phyloP scores from a whole-genome alignment of 768 basidiomycete species.

The Phylloporus rhodoxanthus region DNA sequence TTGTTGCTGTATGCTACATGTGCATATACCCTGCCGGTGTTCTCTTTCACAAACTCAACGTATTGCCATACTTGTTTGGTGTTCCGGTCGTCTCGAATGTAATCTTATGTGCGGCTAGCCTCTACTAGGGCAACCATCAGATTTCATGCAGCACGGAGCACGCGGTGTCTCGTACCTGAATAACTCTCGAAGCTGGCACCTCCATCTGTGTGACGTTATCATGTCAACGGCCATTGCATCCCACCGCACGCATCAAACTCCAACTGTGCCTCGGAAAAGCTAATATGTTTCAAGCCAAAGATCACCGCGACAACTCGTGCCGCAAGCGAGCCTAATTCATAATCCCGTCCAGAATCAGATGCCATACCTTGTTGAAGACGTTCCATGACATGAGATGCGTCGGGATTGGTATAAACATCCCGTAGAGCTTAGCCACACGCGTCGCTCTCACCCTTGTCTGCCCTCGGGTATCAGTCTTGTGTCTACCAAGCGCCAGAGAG shows the following conservation, averaged over 20 bases:
- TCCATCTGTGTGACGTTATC: conserved; percentile 4
- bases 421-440: not conserved
- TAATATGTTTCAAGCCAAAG: conserved; percentile 38
- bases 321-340: conserved; percentile 30
- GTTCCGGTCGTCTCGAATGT: not conserved
- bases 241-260: conserved; percentile 5
- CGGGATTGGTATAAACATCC: not conserved
- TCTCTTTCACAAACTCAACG: not conserved
- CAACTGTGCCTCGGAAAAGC: conserved; percentile 2
- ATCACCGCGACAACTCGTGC: conserved; percentile 41
- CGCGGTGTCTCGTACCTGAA: conserved; percentile 13
- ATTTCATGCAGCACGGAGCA: conserved; percentile 1
- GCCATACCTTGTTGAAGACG: conserved; percentile 17
- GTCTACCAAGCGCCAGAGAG: conserved; percentile 3
- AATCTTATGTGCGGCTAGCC: not conserved
- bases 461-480: conserved; percentile 5
- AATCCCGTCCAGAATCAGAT: conserved; percentile 6
- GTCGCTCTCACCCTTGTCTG: conserved; percentile 20
- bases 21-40: not conserved
- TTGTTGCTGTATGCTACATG: not conserved
- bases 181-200: conserved; percentile 15
- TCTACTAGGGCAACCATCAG: conserved; percentile 21
- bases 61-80: not conserved
- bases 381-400: conserved; percentile 27
- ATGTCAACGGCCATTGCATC: not conserved